Evolutionary conservation across 1,139 yeast species (phyloP).

Genomic region (Pichia sp.): DNA sequence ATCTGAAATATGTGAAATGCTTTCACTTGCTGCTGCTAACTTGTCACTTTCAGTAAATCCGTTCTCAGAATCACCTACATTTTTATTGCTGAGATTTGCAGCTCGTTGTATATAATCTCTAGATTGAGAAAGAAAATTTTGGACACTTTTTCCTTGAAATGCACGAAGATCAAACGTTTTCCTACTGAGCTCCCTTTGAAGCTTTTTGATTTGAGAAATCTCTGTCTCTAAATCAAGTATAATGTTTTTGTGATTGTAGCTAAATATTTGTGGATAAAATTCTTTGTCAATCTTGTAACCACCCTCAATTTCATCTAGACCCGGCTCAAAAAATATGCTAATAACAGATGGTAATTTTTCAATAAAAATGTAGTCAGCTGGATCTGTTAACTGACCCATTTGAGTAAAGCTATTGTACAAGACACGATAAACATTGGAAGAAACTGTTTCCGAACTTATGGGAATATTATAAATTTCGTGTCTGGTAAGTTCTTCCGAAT

Average conservation of each 20-base stretch:
- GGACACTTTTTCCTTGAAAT: conserved; percentile 29
- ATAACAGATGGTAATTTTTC: conserved; percentile 33
- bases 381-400: conserved; percentile 22
- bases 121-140: conserved; percentile 4
- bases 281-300: conserved; percentile 32
- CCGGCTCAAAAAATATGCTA: conserved; percentile 30
- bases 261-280: conserved; percentile 42
- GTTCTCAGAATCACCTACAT: background rate
- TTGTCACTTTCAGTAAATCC: conserved; percentile 11
- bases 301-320: conserved; percentile 29
- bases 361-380: conserved; percentile 27
- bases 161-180: conserved; percentile 25
- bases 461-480: conserved; percentile 20
- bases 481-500: conserved; percentile 12
- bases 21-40: conserved; percentile 12
- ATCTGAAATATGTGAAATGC: conserved; percentile 7
- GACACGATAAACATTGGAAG: conserved; percentile 27
- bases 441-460: conserved; percentile 27
- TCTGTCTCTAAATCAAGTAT: conserved; percentile 22
- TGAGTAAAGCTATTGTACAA: conserved; percentile 29
- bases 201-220: conserved; percentile 7
- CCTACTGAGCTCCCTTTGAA: conserved; percentile 9
- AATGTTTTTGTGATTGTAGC: conserved; percentile 21
- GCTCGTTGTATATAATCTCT: conserved; percentile 1
- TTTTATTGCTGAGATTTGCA: background rate